Evolutionary conservation across 345 rosid species (phyloP), one percentile per base, ranked within the genome.

Genomic region (Heritiera littoralis): DNA sequence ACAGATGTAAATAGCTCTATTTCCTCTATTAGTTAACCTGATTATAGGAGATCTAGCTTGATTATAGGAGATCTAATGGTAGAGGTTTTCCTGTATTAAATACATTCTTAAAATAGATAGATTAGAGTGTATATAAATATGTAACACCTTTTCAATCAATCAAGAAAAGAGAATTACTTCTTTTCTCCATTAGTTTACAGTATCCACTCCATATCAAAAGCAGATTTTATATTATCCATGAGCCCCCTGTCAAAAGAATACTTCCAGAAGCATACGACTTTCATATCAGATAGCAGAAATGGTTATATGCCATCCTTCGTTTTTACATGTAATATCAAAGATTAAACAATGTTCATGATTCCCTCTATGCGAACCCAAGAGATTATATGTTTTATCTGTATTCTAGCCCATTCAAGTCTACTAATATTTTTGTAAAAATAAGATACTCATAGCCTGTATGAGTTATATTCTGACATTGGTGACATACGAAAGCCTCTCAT

Each of bases 261-360:
- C 76, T 55, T 38, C 1, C 32, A 38, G 76, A 35, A 55, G 6
- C n/a, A 56, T 2, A 73, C 18, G 18, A 56, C 28, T 35, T 54
- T 35, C 76, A 54, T n/a, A 54, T 54, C 48, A 54, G 46, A 48
- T 4, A 32, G 45, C 64, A 72, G 14, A 72, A 72, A 72, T n/a
- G 14, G 32, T 54, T 32, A 54, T 35, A 54, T 0, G 9, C 9
- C 6, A 35, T 35, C 32, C 48, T 18, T 72, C 4, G 10, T n/a
- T 72, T 30, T 63, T 13, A 30, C 15, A 72, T 72, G 75, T 52
- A 52, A 54, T 1, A 48, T 48, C 28, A 48, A 69, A 69, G 56
- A 23, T 10, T 23, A 69, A 8, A 46, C 17, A 49, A 52, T 17
- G 61, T 32, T 32, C 75, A 52, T 14, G 4, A 32, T 52, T 35